A percentile compares a stretch with the other conserved stretches of the same genome.
phyloP scores from a whole-genome alignment of 2,329 filamentous ascomycete genomes.

The Aureobasidium sp. region DNA sequence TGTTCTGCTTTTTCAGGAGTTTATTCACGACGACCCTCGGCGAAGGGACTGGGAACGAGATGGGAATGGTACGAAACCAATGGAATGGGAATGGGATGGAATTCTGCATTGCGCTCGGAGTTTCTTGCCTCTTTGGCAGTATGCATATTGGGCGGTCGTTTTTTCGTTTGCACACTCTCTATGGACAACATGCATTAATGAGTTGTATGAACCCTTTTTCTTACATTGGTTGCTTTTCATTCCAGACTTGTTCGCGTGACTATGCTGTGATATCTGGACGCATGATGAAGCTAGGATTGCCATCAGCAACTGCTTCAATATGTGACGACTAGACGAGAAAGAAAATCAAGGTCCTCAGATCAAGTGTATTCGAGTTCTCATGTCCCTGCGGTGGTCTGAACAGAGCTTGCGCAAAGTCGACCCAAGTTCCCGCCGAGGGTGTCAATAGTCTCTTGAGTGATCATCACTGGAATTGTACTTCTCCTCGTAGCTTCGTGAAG shows the following conservation, averaged over 20 bases:
- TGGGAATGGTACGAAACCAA: background rate
- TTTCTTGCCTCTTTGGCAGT: background rate
- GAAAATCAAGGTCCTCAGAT: background rate
- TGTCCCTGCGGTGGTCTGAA: background rate
- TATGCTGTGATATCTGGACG: background rate
- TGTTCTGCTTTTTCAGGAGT: background rate
- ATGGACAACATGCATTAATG: conserved; percentile 12
- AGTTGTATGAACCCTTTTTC: conserved; percentile 4
- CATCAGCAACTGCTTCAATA: background rate
- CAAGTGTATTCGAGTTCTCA: conserved; percentile 10
- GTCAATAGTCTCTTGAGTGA: conserved; percentile 11
- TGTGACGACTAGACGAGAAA: background rate
- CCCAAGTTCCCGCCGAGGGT: background rate
- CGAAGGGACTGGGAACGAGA: background rate
- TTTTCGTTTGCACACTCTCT: background rate
- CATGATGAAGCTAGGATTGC: background rate
- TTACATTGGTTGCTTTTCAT: background rate
- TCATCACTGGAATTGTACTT: background rate
- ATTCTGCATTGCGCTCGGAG: conserved; percentile 3
- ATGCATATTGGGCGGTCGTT: conserved; percentile 4
- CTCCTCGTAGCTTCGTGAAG: background rate
- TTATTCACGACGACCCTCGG: background rate
- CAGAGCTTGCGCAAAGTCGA: background rate
- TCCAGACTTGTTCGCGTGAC: background rate
- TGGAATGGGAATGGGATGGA: background rate